phyloP scores from a whole-genome alignment of 73 alveolate genomes.

The Paramecium pentaurelia region DNA sequence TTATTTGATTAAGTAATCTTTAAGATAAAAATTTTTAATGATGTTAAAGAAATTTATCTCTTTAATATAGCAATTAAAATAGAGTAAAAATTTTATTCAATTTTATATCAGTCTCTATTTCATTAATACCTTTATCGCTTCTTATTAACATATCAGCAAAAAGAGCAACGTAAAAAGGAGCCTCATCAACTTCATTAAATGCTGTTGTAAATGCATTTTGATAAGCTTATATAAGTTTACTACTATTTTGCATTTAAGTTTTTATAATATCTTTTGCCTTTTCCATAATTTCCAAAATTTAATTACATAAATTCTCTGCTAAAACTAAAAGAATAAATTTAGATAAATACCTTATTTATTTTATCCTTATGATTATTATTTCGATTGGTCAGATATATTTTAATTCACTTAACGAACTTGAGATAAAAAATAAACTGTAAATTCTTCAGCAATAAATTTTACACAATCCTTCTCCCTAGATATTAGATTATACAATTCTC shows the following conservation, averaged over 20 bases:
- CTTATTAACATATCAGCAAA: background rate
- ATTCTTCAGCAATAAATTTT: background rate
- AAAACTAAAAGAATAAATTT: background rate
- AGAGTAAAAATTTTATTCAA: background rate
- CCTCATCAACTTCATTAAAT: background rate
- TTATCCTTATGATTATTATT: background rate
- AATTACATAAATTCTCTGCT: background rate
- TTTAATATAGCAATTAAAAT: background rate
- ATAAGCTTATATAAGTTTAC: background rate
- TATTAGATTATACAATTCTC: background rate
- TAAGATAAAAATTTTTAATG: background rate
- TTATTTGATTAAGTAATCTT: background rate
- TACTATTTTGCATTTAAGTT: background rate
- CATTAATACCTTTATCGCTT: background rate
- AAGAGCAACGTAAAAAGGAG: background rate
- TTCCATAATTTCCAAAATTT: background rate
- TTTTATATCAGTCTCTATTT: background rate
- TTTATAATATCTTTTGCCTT: background rate
- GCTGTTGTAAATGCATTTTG: background rate
- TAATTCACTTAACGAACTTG: background rate
- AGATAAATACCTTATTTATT: background rate
- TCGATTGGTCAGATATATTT: background rate
- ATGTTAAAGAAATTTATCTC: background rate
- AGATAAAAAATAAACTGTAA: too few species aligned
- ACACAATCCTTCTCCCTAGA: background rate